phyloP scores from a whole-genome alignment of 2,329 filamentous ascomycete species.

The Colletotrichum shisoi region DNA sequence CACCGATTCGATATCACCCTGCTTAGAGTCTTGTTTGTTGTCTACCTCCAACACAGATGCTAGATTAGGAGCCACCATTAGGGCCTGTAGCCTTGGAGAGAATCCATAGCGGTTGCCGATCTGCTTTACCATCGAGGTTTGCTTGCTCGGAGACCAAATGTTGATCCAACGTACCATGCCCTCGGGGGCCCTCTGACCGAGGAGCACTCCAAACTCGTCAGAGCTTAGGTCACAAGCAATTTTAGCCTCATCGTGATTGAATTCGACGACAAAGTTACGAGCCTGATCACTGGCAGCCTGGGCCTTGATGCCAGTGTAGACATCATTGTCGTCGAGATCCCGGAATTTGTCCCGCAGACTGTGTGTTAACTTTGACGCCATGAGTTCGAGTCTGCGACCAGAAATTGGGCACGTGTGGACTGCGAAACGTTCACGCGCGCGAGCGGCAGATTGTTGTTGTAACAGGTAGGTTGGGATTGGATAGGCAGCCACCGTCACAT shows the following conservation, averaged over 20 bases:
- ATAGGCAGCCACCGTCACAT: not conserved
- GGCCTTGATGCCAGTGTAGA: slow-evolving; percentile 56
- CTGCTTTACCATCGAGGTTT: slow-evolving; percentile 61
- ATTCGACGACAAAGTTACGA: slow-evolving; percentile 71
- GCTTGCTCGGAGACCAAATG: slow-evolving; percentile 72
- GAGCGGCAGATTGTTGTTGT: not conserved
- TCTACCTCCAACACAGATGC: not conserved
- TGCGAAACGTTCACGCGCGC: not conserved
- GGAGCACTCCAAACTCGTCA: slow-evolving; percentile 52
- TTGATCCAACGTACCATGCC: slow-evolving; percentile 73
- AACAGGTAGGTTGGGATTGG: no score
- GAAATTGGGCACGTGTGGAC: not conserved
- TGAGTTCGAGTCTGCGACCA: not conserved
- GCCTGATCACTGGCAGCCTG: slow-evolving; percentile 53
- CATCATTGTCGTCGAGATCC: slow-evolving; percentile 61
- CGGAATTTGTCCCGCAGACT: slow-evolving; percentile 50
- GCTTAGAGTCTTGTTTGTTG: not conserved
- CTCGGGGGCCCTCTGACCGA: slow-evolving; percentile 43
- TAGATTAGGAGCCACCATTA: slow-evolving; percentile 63
- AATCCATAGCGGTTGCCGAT: slow-evolving; percentile 72
- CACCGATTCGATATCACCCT: slow-evolving; percentile 19
- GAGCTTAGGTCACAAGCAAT: slow-evolving; percentile 63
- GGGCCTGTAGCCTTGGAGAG: slow-evolving; percentile 68
- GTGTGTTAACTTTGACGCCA: not conserved
- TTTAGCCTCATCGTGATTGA: slow-evolving; percentile 63